Base-by-base conservation (phyloP, 192 early-diverging fungal species). In the Coemansia sp. region DNA sequence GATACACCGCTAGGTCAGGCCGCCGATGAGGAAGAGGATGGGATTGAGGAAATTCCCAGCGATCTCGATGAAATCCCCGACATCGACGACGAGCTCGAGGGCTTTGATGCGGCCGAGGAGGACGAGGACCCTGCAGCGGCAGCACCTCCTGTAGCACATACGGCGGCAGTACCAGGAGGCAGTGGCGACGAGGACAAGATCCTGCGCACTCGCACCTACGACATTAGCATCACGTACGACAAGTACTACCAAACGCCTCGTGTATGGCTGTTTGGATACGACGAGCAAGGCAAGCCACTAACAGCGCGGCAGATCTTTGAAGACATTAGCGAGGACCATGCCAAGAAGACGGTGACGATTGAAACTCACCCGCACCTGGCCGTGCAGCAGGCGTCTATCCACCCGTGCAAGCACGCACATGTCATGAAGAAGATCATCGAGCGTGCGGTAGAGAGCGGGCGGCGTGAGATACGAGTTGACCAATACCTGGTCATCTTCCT, bases 161-260 rank as follows among this genome's bases (percentile, higher is more conserved):
- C 42, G 42, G 28, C 60, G 35, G 46, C 48, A 24, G 46, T 42
- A 2, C 43, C 62, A 5, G 68, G 13, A 31, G 35, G 28, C 21
- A 60, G 20, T 1, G 67, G 53, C n/a, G 36, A 40, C 62, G 88
- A 88, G 67, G 89, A 91, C 84, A 94, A 94, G 73, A 92, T 94
- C 69, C 79, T 94, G 64, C 88, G 86, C 57, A 92, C 92, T 11
- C 87, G 97, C 66, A 99, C 97, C 13, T 99, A 99, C 69, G 97
- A 99, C 82, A 87, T 99, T 33, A 93, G 93, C 73, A 99, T 99
- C 64, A 96, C 95, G n/a, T 99, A 99, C 79, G 97, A 99, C 88
- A 99, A 99, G 77, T 97, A 97, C 76, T 98, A 97, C 76, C 95
- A 97, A 80, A 99, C 97, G 6, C 97, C 97, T 16, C 89, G 95